Evolutionary conservation across 2,329 filamentous ascomycete species (phyloP), one percentile per base, ranked within the genome.

Genomic region (Emmonsiellopsis sp.): DNA sequence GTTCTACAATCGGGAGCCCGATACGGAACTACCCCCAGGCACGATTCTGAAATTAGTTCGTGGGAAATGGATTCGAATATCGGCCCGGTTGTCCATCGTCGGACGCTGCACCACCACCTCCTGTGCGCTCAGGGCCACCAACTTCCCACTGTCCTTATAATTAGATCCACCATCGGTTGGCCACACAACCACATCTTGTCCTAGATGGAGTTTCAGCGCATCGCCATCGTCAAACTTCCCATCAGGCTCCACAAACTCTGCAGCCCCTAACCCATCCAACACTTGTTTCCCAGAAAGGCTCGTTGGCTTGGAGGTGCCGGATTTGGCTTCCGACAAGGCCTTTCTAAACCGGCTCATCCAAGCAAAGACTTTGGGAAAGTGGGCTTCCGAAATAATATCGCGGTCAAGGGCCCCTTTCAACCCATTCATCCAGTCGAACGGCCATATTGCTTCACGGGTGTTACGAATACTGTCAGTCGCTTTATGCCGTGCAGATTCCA

Each of bases 281-380:
- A 57, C 52, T 59, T 82, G 76, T 42, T 73, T 72, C 4, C 84
- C 83, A 6, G 74, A 70, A 34, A 85, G 57, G 1, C 63, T 73
- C 37, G 64, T 64, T 2, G 73, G 67, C 50, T 73, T 71, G 58
- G 74, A 72, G 1, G 64, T 60, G 35, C 62, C 63, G 16, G 63
- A 58, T 52, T 70, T 74, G 1, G 77, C 76, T 6, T 66, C 65
- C 5, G 71, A 67, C 1, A 82, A 63, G 1, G 72, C 73, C 13
- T 62, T 63, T 51, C 77, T 69, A 67, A 87, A 88, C n/a, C 85
- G 74, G 43, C 70, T 65, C 15, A 86, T 75, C 83, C 84, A 89
- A 1, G 78, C 77, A 63, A 80, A 85, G 0, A 82, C 78, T 54
- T 72, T 76, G 0, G 84, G 85, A 60, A 80, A 86, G 40, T 68